A percentile compares a stretch with the other conserved stretches of the same genome.
phyloP scores from a whole-genome alignment of 257 asterid species.

The Petunia axillaris region DNA sequence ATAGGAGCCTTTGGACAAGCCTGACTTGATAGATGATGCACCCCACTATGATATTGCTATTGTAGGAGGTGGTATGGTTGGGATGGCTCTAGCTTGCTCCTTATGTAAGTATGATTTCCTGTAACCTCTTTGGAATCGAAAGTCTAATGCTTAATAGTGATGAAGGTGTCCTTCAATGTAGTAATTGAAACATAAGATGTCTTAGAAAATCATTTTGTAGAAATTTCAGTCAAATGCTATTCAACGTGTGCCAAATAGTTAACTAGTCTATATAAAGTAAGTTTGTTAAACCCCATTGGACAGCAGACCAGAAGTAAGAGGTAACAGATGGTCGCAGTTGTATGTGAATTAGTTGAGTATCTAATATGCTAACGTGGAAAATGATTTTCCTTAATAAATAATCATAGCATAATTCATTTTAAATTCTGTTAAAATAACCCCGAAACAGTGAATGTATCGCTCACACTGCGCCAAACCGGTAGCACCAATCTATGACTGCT shows the following conservation, averaged over 20 bases:
- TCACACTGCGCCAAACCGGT: too few species aligned
- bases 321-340: not conserved
- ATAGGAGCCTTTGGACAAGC: slow-evolving; percentile 50
- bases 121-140: not conserved
- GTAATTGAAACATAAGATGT: not conserved
- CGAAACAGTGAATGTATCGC: too few species aligned
- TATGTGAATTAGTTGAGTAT: not conserved
- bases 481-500: too few species aligned
- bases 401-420: too few species aligned
- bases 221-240: not conserved
- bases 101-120: slow-evolving; percentile 56
- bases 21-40: slow-evolving; percentile 33
- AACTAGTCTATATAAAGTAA: not conserved
- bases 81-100: slow-evolving; percentile 94
- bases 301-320: not conserved
- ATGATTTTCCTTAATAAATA: too few species aligned
- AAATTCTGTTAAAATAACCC: too few species aligned
- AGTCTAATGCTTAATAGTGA: not conserved
- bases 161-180: not conserved
- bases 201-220: not conserved
- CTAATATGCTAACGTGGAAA: not conserved
- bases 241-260: slow-evolving; percentile 5
- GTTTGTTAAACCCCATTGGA: not conserved
- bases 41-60: slow-evolving; percentile 87
- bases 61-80: slow-evolving; percentile 99